Evolutionary conservation across 352 stramenopile genomes (phyloP), one percentile per base, ranked within the genome.

Genomic region (Elongisporangium anandrum): DNA sequence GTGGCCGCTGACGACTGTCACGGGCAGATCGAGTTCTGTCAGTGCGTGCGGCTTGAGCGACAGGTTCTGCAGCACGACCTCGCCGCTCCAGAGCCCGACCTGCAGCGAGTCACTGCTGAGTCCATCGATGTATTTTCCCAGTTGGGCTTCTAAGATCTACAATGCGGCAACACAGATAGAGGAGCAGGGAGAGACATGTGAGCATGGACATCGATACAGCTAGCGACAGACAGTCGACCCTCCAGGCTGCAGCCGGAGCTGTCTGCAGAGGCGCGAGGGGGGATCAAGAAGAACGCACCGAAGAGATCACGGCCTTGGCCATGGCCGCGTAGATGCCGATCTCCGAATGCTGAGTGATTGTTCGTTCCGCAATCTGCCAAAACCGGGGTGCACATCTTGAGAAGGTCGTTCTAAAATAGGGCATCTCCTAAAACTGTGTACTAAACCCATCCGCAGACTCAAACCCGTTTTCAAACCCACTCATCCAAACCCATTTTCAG

Each of bases 51-150:
- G 76, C 60, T 93, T 93, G 38, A 94, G 73, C 39, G 58, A 65
- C n/a, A 94, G 63, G 54, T 90, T 75, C 21, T 79, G 78, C 56
- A 94, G 65, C 61, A 84, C 66, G 22, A 94, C 61, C 58, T 94
- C 85, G n/a, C 85, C 85, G 53, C 81, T 93, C 85, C 85, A 94
- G 24, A 94, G 69, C 0, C 84, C 85, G 12, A 94, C 77, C 51
- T 90, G 83, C n/a, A 94, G 69, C 59, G 85, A 92, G 53, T 94
- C 83, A 19, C 75, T 80, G 51, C 79, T 73, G 21, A 94, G 66
- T 1, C 85, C 85, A 61, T 90, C 81, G 47, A 94, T 74, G 26
- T 93, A 94, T 55, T 92, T 94, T 20, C 85, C 85, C 47, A 94
- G 61, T 51, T 92, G 82, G 29, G 82, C 77, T 59, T 94, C 82